A percentile compares a stretch with the other conserved stretches of the same genome.
Evolutionary conservation across 805 yeast genomes (phyloP).

Genomic region (Nakazawaea wickerhamii): DNA sequence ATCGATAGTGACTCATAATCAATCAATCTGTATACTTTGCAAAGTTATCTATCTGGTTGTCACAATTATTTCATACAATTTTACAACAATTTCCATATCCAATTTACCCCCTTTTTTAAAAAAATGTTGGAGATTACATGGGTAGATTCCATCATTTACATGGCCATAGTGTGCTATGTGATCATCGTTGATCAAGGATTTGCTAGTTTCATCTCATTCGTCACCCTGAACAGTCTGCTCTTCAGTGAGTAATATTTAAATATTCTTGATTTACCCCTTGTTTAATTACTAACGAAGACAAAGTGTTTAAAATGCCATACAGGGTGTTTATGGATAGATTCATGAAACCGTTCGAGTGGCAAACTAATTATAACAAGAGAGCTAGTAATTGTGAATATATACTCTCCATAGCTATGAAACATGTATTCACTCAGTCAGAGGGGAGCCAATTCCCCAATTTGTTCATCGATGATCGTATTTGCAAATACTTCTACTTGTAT

Average conservation of each 20-base stretch:
- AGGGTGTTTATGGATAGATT: conserved; percentile 24
- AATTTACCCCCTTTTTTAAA: too few relatives aligned
- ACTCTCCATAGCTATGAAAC: conserved; percentile 17
- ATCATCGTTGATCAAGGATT: conserved; percentile 23
- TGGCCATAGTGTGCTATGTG: conserved; percentile 18
- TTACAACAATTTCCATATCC: too few relatives aligned
- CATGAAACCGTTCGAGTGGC: conserved; percentile 26
- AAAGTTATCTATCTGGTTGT: too few relatives aligned
- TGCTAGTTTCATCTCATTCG: conserved; percentile 16
- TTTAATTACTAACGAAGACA: background rate
- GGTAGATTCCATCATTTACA: conserved; percentile 23
- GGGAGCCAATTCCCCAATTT: conserved; percentile 15
- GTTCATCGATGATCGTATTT: conserved; percentile 25
- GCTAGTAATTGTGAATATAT: conserved; percentile 25
- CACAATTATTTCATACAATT: too few relatives aligned
- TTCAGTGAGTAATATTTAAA: too few relatives aligned
- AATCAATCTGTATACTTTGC: too few relatives aligned
- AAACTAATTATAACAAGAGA: conserved; percentile 24
- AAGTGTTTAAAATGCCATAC: conserved; percentile 19
- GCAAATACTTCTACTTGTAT: conserved; percentile 26
- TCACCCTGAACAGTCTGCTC: conserved; percentile 17
- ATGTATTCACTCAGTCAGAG: conserved; percentile 5
- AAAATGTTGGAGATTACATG: conserved; percentile 16
- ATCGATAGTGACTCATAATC: too few relatives aligned
- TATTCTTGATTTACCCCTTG: background rate